Base-by-base conservation (phyloP, 805 yeast species). In the Monosporozyma unispora region DNA sequence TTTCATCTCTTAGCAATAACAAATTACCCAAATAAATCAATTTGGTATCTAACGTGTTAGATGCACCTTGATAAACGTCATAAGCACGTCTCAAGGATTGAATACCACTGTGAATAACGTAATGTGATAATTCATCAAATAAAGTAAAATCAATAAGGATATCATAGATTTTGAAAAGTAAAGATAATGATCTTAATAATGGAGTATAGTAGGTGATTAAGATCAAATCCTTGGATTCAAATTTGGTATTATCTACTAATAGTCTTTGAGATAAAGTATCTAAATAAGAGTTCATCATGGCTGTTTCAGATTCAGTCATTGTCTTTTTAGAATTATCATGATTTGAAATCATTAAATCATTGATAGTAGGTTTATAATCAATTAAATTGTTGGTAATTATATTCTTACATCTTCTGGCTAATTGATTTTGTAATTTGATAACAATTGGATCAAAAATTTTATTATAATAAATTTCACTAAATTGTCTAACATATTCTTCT, bases 61-160 rank as follows among this genome's bases (percentile, higher is more conserved):
- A 57, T 0, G 4, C 18, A 22, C n/a, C 49, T 44, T 1, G 87
- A 86, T 25, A 76, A 22, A 77, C 57, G 3, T 71, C 68, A 54
- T 75, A 75, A 11, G 84, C 83, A 14, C 70, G 66, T 49, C 77
- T 76, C 56, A 88, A 66, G 6, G 93, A 79, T 14, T 69, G 59
- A 35, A 88, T 77, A 57, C 93, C 82, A 42, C 84, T 77, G 61
- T 87, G 96, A 3, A 91, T 85, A 47, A 88, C 81, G 50, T 84
- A 80, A 63, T 88, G 96, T 0, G 96, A 96, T 54, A 90, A 68
- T 60, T 87, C 96, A 62, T 88, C 96, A 68, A 90, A 91, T 1
- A 88, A 85, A 11, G 76, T 69, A 2, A 90, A 80, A 55, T 83
- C 82, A 35, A 91, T 77, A 6, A 43, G 18, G 57, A 89, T 70